Conservation (phyloP, 2,329 filamentous ascomycete genomes). For the Metarhizium album region DNA sequence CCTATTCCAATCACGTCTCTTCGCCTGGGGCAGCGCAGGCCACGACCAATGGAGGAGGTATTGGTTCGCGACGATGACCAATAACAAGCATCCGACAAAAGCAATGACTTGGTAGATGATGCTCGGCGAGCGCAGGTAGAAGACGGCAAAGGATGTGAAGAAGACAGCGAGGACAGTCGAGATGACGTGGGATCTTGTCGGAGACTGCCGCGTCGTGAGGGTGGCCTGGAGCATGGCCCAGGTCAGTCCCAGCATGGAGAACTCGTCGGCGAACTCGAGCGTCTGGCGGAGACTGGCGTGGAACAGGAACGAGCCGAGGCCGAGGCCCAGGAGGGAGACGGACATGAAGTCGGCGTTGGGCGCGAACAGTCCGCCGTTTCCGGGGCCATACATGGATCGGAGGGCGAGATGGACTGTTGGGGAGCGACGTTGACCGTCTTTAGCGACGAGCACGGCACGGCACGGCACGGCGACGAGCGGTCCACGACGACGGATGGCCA, state of each 20-base stretch:
- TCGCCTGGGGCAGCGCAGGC: slow-evolving; percentile 7
- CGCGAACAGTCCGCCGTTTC: slow-evolving; percentile 18
- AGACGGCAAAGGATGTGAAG: slow-evolving; percentile 24
- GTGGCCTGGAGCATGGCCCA: slow-evolving; percentile 41
- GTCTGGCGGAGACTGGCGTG: slow-evolving; percentile 33
- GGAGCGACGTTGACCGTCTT: slow-evolving; percentile 3
- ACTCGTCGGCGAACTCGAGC: slow-evolving; percentile 40
- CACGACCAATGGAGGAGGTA: not conserved
- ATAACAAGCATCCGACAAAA: slow-evolving; percentile 47
- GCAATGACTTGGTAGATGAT: slow-evolving; percentile 32
- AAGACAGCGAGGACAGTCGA: slow-evolving; percentile 26
- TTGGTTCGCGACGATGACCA: not conserved
- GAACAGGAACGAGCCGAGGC: slow-evolving; percentile 31
- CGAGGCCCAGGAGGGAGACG: slow-evolving; percentile 28
- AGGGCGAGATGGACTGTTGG: slow-evolving; percentile 30
- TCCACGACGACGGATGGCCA: too few species aligned
- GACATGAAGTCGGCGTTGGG: slow-evolving; percentile 30
- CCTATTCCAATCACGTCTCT: not conserved
- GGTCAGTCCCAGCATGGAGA: slow-evolving; percentile 46
- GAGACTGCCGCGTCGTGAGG: slow-evolving; percentile 32
- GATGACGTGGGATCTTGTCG: slow-evolving; percentile 18
- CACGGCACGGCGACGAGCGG: not conserved
- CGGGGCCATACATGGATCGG: slow-evolving; percentile 23
- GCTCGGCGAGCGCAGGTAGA: slow-evolving; percentile 31
- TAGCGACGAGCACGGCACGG: not conserved